Base-by-base conservation (phyloP, 208 protist species). In the Trichomonas tenax region DNA sequence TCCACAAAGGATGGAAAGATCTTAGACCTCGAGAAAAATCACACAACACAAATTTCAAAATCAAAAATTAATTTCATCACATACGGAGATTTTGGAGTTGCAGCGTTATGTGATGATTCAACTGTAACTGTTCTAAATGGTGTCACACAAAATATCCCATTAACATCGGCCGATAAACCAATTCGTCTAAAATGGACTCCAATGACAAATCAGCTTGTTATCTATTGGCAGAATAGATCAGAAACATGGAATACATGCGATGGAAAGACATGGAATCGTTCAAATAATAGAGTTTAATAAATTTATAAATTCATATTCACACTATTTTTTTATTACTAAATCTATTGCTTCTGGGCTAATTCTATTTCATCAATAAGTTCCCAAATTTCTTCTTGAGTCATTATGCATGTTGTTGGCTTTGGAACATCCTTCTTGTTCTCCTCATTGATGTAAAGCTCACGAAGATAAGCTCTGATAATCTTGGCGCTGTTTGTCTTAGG, bases 401-500 rank as follows among this genome's bases (percentile, higher is more conserved):
- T 93, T 14, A 34, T 93, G 17, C 41, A 38, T 38, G 86, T 58
- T 38, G 86, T 41, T 51, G 86, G 86, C 34, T 84, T 40, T 84
- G 26, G 34, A 41, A 84, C 81, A n/a, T 58, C 44, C 17, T 51
- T 48, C 6, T 44, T 40, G 36, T 84, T 84, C 31, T 93, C 26
- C 0, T 23, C 26, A 38, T 51, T 44, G 14, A 51, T 51, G 34
- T 44, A 89, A 14, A 89, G 40, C 63, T 26, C 84, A 46, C 96
- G 38, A 17, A 96, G 26, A 6, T 41, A 34, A 31, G 34, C 21
- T 96, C 96, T 34, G 23, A 89, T 88, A 26, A 95, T 96, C n/a
- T 95, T 96, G 2, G 34, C 96, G 9, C 40, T 51, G 9, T 49
- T 63, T 96, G 93, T 96, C 34, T 96, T 96, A 0, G 93, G 93